Evolutionary conservation across 805 yeast species (phyloP).

Genomic region (Saccharomycopsis guyanensis): DNA sequence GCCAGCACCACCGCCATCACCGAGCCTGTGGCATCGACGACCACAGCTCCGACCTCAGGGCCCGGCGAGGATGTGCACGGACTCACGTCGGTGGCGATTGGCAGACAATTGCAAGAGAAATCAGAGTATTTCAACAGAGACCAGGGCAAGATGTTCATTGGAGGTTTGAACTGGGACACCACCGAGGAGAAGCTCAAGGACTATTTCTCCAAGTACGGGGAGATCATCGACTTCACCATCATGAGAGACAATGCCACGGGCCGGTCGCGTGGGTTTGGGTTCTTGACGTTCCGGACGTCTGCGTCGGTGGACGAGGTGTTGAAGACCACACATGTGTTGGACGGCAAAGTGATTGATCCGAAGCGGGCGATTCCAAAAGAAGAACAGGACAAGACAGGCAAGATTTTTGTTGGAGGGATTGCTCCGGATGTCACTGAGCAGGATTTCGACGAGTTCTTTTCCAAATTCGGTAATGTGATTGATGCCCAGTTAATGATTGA

Average conservation of each 20-base stretch:
- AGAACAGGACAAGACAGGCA: slow-evolving; percentile 94
- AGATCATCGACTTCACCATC: slow-evolving; percentile 77
- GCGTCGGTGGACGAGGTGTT: slow-evolving; percentile 79
- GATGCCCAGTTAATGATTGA: slow-evolving; percentile 97
- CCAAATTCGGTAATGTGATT: slow-evolving; percentile 81
- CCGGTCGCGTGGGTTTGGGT: slow-evolving; percentile 91
- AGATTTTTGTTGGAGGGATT: slow-evolving; percentile 95
- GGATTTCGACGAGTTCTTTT: slow-evolving; percentile 80
- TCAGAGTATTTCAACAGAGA: slow-evolving; percentile 41
- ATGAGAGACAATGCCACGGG: slow-evolving; percentile 89
- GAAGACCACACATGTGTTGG: slow-evolving; percentile 78
- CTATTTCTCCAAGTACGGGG: slow-evolving; percentile 85
- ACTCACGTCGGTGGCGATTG: slow-evolving; percentile 18
- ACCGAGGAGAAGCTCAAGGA: slow-evolving; percentile 77
- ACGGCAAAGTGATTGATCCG: slow-evolving; percentile 95
- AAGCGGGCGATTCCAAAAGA: slow-evolving; percentile 96
- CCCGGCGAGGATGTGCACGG: slow-evolving; percentile 21
- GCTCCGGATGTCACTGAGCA: slow-evolving; percentile 88
- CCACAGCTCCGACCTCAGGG: slow-evolving; percentile 23
- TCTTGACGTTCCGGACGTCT: slow-evolving; percentile 79
- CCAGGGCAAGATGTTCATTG: slow-evolving; percentile 88
- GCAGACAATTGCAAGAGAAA: slow-evolving; percentile 17
- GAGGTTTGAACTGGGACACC: slow-evolving; percentile 98
- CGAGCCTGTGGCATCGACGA: slow-evolving; percentile 25
- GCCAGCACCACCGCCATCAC: slow-evolving; percentile 24